A percentile compares a stretch with the other conserved stretches of the same genome.
These are phyloP conservation scores for Pichia sp. DNA, from an alignment of 1,139 yeast genomes.

Conservation along the genomic window DNA sequence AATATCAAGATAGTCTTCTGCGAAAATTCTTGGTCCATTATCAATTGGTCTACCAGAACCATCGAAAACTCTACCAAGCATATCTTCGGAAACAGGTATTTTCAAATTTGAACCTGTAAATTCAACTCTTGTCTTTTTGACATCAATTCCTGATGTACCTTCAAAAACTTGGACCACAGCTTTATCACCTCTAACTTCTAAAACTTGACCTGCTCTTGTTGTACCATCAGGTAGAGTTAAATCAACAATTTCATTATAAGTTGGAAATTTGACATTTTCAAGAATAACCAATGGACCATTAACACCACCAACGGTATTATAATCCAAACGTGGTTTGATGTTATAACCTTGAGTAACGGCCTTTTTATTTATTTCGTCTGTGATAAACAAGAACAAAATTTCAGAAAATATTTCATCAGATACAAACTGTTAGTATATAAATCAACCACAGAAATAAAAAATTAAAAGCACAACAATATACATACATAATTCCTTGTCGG, in stretches of 20 bases:
- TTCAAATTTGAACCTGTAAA: conserved; percentile 92
- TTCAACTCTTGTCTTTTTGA: conserved; percentile 92
- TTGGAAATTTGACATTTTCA: conserved; percentile 94
- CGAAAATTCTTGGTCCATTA: conserved; percentile 96
- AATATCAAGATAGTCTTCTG: conserved; percentile 96
- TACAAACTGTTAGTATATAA: not conserved
- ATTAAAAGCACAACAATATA: conserved; percentile 1
- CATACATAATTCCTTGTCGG: conserved; percentile 49
- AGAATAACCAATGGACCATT: conserved; percentile 96
- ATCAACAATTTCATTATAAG: conserved; percentile 93
- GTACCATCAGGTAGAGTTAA: conserved; percentile 94
- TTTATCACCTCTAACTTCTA: conserved; percentile 93
- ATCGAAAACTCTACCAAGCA: conserved; percentile 95
- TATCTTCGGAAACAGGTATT: conserved; percentile 94
- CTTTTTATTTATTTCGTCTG: conserved; percentile 72
- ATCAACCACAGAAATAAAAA: too few species aligned
- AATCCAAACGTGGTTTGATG: conserved; percentile 81
- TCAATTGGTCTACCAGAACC: conserved; percentile 99
- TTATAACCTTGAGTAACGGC: conserved; percentile 90
- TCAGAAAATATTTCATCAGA: too few species aligned
- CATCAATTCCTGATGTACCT: conserved; percentile 97
- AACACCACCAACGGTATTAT: conserved; percentile 96
- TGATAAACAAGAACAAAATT: not conserved
- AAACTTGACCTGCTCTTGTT: conserved; percentile 91
- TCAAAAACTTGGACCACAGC: conserved; percentile 98